Evolutionary conservation across 148 eudicot species (phyloP).

Genomic region (Silene conica): DNA sequence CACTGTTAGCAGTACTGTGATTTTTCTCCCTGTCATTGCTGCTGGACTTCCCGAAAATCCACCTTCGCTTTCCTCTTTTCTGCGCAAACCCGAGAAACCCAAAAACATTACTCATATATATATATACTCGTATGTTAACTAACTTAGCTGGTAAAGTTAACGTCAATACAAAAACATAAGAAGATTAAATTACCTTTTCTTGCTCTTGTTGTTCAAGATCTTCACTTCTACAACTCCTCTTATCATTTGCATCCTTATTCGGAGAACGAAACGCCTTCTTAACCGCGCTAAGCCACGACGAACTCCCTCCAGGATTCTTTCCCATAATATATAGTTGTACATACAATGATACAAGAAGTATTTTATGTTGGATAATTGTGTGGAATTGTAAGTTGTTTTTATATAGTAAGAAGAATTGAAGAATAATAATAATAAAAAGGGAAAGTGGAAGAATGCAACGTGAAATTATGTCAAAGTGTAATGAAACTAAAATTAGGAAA

Average conservation of each 20-base stretch:
- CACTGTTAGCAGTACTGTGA: too few relatives aligned
- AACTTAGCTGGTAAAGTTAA: not conserved
- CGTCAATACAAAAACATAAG: too few relatives aligned
- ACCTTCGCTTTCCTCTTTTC: slow-evolving; percentile 63
- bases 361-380: too few relatives aligned
- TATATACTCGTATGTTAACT: too few relatives aligned
- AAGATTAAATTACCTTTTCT: slow-evolving; percentile 40
- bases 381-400: too few relatives aligned
- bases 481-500: slow-evolving; percentile 9
- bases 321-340: too few relatives aligned
- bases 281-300: slow-evolving; percentile 61
- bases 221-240: slow-evolving; percentile 47
- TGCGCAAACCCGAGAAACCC: slow-evolving; percentile 25
- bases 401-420: not conserved
- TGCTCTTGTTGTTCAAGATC: slow-evolving; percentile 57
- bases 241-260: slow-evolving; percentile 29
- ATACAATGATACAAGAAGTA: too few relatives aligned
- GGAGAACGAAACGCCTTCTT: slow-evolving; percentile 73
- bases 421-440: not conserved
- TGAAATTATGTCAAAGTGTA: slow-evolving; percentile 4
- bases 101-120: not conserved
- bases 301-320: slow-evolving; percentile 8
- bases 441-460: not conserved
- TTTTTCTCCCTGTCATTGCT: slow-evolving; percentile 24
- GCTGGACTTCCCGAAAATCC: slow-evolving; percentile 50